Evolutionary conservation across 1,284 basidiomycete species (phyloP).

Genomic region (Ceratobasidium sp.): DNA sequence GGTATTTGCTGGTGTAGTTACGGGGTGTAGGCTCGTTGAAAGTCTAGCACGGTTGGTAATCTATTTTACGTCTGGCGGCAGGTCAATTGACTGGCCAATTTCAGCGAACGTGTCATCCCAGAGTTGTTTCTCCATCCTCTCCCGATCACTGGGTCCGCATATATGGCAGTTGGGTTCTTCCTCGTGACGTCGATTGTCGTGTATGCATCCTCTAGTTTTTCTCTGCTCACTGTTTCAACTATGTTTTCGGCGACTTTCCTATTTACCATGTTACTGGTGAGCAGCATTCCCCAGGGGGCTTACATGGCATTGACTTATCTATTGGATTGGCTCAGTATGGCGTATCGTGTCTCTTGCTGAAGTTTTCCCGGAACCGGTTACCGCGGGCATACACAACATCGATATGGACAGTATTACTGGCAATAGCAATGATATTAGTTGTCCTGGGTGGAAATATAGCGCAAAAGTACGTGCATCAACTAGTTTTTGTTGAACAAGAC

Average conservation of each 20-base stretch:
- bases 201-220: slow-evolving; percentile 71
- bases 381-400: slow-evolving; percentile 62
- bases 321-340: slow-evolving; percentile 71
- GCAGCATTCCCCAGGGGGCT: background rate
- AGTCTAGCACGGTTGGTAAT: slow-evolving; percentile 63
- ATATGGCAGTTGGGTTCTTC: slow-evolving; percentile 68
- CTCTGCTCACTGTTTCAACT: slow-evolving; percentile 65
- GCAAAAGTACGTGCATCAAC: slow-evolving; percentile 43
- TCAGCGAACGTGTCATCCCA: slow-evolving; percentile 70
- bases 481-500: slow-evolving; percentile 2
- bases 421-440: slow-evolving; percentile 62
- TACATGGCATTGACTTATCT: slow-evolving; percentile 41
- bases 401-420: slow-evolving; percentile 59
- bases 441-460: slow-evolving; percentile 72
- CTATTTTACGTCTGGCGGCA: background rate
- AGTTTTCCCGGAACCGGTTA: slow-evolving; percentile 73
- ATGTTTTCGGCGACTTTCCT: slow-evolving; percentile 60
- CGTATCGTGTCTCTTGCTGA: slow-evolving; percentile 69
- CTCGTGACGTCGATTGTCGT: slow-evolving; percentile 65
- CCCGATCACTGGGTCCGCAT: slow-evolving; percentile 67
- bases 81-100: background rate
- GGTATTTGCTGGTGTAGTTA: slow-evolving; percentile 72
- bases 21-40: slow-evolving; percentile 70
- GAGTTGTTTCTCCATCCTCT: slow-evolving; percentile 64
- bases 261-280: slow-evolving; percentile 47